phyloP scores from a whole-genome alignment of 176 grass and related monocot species.

The Rhynchospora pubera region DNA sequence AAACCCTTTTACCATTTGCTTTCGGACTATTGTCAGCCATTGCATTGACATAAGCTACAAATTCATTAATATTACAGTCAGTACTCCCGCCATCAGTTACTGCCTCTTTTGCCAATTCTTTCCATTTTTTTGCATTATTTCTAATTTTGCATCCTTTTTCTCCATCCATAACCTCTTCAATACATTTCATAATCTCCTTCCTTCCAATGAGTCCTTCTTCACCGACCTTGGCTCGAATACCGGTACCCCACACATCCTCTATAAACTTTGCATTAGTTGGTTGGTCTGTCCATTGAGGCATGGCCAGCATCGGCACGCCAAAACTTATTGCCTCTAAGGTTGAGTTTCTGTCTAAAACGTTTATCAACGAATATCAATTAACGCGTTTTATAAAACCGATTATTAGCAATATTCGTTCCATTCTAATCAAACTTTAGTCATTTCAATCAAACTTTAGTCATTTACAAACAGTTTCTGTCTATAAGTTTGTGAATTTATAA shows the following conservation, averaged over 20 bases:
- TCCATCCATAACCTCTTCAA: slow-evolving; percentile 42
- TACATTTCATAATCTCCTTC: slow-evolving; percentile 30
- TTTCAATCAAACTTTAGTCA: no score
- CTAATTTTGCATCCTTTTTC: slow-evolving; percentile 19
- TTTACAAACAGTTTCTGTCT: no score
- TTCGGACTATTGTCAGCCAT: background rate
- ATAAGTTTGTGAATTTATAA: no score
- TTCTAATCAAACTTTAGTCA: no score
- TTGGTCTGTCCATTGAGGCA: no score
- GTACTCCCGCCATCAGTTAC: slow-evolving; percentile 30
- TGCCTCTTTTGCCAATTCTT: slow-evolving; percentile 19
- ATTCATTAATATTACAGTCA: slow-evolving; percentile 22
- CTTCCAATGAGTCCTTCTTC: slow-evolving; percentile 14
- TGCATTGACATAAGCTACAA: slow-evolving; percentile 26
- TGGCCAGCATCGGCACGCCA: no score
- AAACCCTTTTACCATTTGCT: background rate
- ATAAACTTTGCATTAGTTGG: no score
- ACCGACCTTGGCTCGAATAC: background rate
- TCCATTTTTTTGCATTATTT: slow-evolving; percentile 25
- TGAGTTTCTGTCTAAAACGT: no score
- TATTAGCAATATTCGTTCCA: no score
- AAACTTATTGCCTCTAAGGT: no score
- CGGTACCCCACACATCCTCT: slow-evolving; percentile 30
- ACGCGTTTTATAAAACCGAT: no score
- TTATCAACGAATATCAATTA: no score